A percentile compares a stretch with the other conserved stretches of the same genome.
phyloP scores from a whole-genome alignment of 441 rosid species.

The Adansonia rubrostipa region DNA sequence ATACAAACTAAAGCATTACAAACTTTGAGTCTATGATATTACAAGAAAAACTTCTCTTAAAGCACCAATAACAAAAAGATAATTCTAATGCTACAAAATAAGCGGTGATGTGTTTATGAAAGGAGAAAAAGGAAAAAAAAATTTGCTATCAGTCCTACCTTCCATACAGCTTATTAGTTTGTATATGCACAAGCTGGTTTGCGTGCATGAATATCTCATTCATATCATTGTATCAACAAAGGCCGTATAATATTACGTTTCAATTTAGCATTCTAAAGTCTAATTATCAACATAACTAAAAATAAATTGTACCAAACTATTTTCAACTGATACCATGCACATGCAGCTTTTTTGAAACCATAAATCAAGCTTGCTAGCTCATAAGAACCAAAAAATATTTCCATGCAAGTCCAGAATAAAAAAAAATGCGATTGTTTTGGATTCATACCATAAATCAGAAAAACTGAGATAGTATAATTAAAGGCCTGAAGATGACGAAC shows the following conservation, averaged over 20 bases:
- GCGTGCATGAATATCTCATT: background rate
- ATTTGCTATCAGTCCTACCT: background rate
- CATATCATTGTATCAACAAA: slow-evolving; percentile 8
- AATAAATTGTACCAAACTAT: background rate
- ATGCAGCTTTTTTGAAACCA: background rate
- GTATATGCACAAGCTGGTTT: no score
- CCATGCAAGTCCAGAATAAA: background rate
- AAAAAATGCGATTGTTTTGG: background rate
- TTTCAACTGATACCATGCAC: background rate
- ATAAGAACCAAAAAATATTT: background rate
- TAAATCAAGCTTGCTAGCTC: background rate
- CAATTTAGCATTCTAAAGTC: background rate
- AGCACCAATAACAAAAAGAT: background rate
- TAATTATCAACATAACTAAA: slow-evolving; percentile 9
- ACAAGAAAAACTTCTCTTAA: background rate
- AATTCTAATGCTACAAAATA: background rate
- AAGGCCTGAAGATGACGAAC: background rate
- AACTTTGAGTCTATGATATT: background rate
- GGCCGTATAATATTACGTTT: background rate
- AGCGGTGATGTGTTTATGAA: background rate
- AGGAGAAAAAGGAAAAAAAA: background rate
- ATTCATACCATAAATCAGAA: background rate
- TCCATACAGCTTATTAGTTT: background rate
- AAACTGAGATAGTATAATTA: background rate
- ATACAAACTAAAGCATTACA: background rate